These are phyloP conservation scores for Penicillium maclennaniae DNA, from an alignment of 495 filamentous ascomycete species.

Conservation along the genomic window DNA sequence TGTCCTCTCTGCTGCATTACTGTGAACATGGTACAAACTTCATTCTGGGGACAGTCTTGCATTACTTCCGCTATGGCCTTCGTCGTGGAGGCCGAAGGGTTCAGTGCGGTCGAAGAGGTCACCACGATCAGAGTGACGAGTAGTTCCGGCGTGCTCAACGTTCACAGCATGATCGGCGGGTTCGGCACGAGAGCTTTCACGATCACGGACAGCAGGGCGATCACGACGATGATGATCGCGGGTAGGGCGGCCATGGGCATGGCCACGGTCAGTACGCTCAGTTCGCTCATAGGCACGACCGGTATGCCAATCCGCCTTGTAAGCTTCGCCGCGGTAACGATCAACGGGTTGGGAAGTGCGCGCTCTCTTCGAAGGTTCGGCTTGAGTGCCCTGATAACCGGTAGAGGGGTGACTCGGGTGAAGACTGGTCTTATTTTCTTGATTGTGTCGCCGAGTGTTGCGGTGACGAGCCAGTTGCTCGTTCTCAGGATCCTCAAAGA, in stretches of 20 bases:
- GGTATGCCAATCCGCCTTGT: too few relatives aligned
- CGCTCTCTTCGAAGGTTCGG: not conserved
- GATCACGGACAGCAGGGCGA: not conserved
- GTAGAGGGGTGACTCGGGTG: not conserved
- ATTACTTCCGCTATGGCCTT: too few relatives aligned
- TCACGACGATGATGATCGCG: not conserved
- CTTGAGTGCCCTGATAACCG: not conserved
- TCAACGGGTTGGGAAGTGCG: not conserved
- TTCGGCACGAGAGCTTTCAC: not conserved
- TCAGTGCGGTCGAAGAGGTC: not conserved
- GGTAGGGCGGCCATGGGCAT: too few relatives aligned
- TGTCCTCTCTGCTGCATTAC: too few relatives aligned
- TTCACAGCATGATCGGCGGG: not conserved
- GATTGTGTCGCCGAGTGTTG: not conserved
- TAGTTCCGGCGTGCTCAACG: not conserved
- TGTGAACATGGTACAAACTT: too few relatives aligned
- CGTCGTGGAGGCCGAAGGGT: too few relatives aligned
- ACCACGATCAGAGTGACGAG: not conserved
- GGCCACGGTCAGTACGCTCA: not conserved
- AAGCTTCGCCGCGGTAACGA: not conserved
- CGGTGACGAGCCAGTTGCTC: not conserved
- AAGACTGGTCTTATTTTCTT: not conserved
- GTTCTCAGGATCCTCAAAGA: constrained; percentile 29
- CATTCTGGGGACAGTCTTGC: too few relatives aligned
- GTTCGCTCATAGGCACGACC: too few relatives aligned